Conservation (phyloP, 2,329 filamentous ascomycete species). For the Dactylonectria estremocensis region DNA sequence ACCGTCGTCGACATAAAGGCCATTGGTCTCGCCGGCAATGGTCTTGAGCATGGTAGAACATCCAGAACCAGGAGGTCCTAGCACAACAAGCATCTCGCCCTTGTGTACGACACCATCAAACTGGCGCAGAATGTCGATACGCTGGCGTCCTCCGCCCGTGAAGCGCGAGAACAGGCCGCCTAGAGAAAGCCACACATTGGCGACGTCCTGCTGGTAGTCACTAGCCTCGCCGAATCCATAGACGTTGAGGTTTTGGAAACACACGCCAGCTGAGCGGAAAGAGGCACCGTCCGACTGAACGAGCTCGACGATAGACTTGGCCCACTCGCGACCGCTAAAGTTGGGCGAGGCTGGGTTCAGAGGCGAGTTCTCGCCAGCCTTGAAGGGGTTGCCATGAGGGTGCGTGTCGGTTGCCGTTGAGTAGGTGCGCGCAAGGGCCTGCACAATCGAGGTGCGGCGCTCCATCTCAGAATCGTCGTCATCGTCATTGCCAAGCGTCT, state of each 20-base stretch:
- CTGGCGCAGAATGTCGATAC: conserved; percentile 77
- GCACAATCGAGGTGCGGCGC: conserved; percentile 67
- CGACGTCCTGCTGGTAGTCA: conserved; percentile 79
- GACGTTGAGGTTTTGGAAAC: conserved; percentile 78
- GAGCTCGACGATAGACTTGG: conserved; percentile 70
- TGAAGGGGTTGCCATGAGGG: conserved; percentile 65
- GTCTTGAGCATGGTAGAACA: conserved; percentile 91
- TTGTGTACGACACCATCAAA: conserved; percentile 79
- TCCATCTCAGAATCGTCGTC: conserved; percentile 60
- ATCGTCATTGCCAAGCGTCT: conserved; percentile 50
- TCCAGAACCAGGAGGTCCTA: conserved; percentile 80
- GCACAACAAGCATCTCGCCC: conserved; percentile 83
- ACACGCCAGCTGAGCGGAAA: conserved; percentile 75
- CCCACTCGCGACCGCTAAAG: conserved; percentile 72
- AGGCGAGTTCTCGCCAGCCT: conserved; percentile 63
- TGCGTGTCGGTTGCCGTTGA: conserved; percentile 62
- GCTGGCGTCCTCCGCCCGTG: conserved; percentile 66
- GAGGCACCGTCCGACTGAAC: conserved; percentile 66
- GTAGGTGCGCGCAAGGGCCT: conserved; percentile 69
- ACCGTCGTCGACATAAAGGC: conserved; percentile 78
- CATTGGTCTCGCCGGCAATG: conserved; percentile 86
- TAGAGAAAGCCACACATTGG: conserved; percentile 71
- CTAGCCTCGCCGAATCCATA: conserved; percentile 77
- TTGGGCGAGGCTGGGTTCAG: conserved; percentile 68
- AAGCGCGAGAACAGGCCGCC: conserved; percentile 63